Evolutionary conservation across 2,329 filamentous ascomycete species (phyloP).

Genomic region (Phialophora tarda): DNA sequence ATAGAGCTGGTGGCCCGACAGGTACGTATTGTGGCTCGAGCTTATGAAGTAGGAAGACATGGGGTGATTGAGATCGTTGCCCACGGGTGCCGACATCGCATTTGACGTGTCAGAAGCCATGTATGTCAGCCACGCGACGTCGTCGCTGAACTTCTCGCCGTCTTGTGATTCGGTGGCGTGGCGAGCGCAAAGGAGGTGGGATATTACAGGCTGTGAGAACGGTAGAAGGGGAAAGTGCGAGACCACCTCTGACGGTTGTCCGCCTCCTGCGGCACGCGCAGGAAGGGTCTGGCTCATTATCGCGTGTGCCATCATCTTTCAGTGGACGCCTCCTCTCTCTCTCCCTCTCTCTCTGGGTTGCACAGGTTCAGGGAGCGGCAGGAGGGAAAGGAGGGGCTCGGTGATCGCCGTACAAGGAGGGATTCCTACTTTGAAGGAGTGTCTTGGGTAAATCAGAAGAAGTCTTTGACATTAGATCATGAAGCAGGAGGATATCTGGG

Average conservation of each 20-base stretch:
- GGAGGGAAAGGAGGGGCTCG: neutral
- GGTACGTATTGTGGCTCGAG: conserved; percentile 93
- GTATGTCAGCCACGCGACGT: conserved; percentile 49
- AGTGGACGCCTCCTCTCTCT: neutral
- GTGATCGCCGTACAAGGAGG: neutral
- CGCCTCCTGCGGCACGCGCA: conserved; percentile 36
- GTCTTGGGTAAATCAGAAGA: neutral
- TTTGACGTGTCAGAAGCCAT: conserved; percentile 53
- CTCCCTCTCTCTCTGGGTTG: neutral
- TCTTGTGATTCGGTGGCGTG: conserved; percentile 40
- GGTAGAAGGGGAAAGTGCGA: conserved; percentile 22
- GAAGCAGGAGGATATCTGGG: neutral
- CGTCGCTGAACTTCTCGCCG: conserved; percentile 24
- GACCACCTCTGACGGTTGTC: conserved; percentile 31
- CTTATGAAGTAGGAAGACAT: conserved; percentile 92
- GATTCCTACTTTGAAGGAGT: neutral
- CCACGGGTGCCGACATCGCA: conserved; percentile 54
- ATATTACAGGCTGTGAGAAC: conserved; percentile 45
- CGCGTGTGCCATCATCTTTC: conserved; percentile 17
- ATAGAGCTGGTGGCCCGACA: conserved; percentile 82
- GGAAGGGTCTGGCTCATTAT: conserved; percentile 15
- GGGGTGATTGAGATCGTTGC: conserved; percentile 68
- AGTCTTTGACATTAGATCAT: neutral
- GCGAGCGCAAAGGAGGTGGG: conserved; percentile 47
- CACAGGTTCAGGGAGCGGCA: neutral